A percentile compares a stretch with the other conserved stretches of the same genome.
Conservation (phyloP, 2,329 filamentous ascomycete species). For the Diaporthe sp. region DNA sequence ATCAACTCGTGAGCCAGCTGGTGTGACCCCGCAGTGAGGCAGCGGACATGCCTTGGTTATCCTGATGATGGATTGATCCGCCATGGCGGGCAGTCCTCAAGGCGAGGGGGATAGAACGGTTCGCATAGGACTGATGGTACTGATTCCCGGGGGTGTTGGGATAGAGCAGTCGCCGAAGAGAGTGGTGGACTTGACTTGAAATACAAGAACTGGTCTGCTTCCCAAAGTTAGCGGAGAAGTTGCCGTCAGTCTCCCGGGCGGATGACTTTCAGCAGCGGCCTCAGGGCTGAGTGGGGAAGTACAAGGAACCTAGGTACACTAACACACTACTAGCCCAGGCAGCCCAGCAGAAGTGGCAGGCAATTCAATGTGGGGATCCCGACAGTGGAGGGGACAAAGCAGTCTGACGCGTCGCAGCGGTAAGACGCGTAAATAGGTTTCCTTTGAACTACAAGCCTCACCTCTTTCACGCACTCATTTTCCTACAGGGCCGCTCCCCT, state of each 20-base stretch:
- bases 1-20: constrained; percentile 22
- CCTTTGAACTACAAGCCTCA: neutral
- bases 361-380: neutral
- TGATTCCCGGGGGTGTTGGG: neutral
- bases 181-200: constrained; percentile 2
- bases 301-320: neutral
- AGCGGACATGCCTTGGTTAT: constrained; percentile 77
- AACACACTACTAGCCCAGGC: too few relatives aligned
- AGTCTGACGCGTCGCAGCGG: constrained; percentile 24
- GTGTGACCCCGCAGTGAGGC: constrained; percentile 31
- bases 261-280: constrained; percentile 1
- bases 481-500: neutral
- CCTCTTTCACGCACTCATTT: neutral
- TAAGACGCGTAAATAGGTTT: constrained; percentile 41
- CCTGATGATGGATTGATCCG: constrained; percentile 87
- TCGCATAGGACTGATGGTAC: constrained; percentile 30
- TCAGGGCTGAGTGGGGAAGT: constrained; percentile 1
- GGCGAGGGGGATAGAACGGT: neutral
- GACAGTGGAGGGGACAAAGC: constrained; percentile 11
- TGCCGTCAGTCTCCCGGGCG: neutral
- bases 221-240: constrained; percentile 2
- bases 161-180: neutral
- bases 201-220: constrained; percentile 2
- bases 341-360: neutral
- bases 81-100: constrained; percentile 60